Evolutionary conservation across 805 yeast species (phyloP), one percentile per base, ranked within the genome.

Genomic region (Saccharomycopsis sp.): DNA sequence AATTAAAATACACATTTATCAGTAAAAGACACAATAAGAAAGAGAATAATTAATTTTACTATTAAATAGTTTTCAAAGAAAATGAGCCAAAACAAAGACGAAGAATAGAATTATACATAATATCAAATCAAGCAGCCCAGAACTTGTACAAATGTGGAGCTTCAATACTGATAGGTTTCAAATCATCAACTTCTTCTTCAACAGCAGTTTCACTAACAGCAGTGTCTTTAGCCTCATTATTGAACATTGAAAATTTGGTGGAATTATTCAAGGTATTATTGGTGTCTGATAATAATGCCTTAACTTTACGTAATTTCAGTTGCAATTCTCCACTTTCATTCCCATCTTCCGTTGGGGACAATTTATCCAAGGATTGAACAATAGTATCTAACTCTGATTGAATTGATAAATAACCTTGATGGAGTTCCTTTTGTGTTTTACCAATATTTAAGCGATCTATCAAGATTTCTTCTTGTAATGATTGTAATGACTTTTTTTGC

Each of bases 391-490:
- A 54, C 50, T 72, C 79, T 30, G 64, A 55, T 34, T 74, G 59
- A 3, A 79, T 63, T 2, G 63, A 51, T 15, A 67, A 60, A 1
- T 39, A 37, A 21, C 34, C 39, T 18, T 21, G 14, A 10, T 23
- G 38, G 6, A 42, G 17, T 20, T 25, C 20, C 28, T 42, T 42
- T 21, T 85, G 71, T 14, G 75, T 66, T 52, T 75, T 77, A 32
- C 79, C 68, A 48, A 82, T 66, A n/a, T 82, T 68, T 27, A 83
- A 54, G 42, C 86, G 63, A 49, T 81, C 86, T 36, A 79, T 56
- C 48, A 79, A 72, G 5, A 78, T 53, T 47, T 78, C 84, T 49
- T 77, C 81, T 51, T 79, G 83, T 52, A 76, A 79, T 45, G 67
- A 70, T 23, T 71, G 69, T 34, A 81, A 52, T 26, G 68, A 61